Evolutionary conservation across 2,329 filamentous ascomycete species (phyloP).

Genomic region (Hirsutella minnesotensis): DNA sequence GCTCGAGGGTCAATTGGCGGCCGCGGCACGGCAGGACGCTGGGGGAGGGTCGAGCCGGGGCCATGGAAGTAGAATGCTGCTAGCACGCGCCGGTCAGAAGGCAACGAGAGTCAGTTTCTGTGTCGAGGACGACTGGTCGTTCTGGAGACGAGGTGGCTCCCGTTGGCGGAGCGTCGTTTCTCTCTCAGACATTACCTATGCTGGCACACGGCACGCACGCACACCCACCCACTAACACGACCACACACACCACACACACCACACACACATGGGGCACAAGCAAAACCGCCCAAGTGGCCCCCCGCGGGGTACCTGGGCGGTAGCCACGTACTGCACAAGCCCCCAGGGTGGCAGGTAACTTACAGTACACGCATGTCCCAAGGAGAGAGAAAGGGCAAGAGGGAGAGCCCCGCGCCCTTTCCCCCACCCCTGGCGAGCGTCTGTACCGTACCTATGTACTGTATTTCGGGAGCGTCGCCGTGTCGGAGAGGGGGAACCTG

Average conservation of each 20-base stretch:
- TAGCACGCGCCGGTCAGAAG: neutral
- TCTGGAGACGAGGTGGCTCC: conserved; percentile 10
- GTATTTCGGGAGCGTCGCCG: too few relatives aligned
- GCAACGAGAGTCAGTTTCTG: conserved; percentile 10
- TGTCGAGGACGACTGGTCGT: conserved; percentile 13
- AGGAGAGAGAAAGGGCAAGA: too few relatives aligned
- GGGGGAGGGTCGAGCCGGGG: conserved; percentile 2
- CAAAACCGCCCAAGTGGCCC: neutral
- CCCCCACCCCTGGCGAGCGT: too few relatives aligned
- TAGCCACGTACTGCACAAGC: neutral
- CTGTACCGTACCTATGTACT: too few relatives aligned
- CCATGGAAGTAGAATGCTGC: neutral
- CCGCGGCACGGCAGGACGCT: conserved; percentile 2
- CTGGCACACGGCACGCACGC: neutral
- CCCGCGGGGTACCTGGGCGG: neutral
- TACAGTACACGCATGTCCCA: too few relatives aligned
- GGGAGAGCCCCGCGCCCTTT: too few relatives aligned
- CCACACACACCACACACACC: neutral
- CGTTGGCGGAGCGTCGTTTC: conserved; percentile 16
- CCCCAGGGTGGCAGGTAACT: neutral
- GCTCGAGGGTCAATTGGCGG: conserved; percentile 3
- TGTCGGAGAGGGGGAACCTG: too few relatives aligned
- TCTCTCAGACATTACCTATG: conserved; percentile 12
- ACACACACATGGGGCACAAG: neutral
- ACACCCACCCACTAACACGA: neutral